Percentiles rank a stretch among this genome's conserved stretches.
These are phyloP conservation scores for Chaetomium globosum DNA, from an alignment of 2,329 filamentous ascomycete genomes.

Conservation along the genomic window DNA sequence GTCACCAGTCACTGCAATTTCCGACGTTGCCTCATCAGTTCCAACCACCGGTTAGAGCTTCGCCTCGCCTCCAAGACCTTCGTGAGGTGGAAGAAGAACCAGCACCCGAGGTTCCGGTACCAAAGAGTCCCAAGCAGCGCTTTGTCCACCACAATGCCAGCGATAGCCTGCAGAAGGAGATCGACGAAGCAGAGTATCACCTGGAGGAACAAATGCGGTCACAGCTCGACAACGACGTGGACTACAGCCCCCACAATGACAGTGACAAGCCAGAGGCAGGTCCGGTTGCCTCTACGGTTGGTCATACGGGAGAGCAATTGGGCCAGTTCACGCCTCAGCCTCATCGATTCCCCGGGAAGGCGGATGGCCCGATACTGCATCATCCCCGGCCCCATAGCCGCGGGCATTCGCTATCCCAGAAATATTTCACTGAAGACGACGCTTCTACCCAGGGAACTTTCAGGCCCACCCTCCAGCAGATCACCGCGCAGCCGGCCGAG, in stretches of 20 bases:
- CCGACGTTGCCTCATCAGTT: constrained; percentile 61
- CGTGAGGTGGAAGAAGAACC: constrained; percentile 72
- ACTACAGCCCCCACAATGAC: constrained; percentile 67
- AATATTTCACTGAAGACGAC: constrained; percentile 62
- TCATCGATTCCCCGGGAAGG: constrained; percentile 57
- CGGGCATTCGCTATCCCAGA: constrained; percentile 70
- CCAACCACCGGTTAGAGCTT: constrained; percentile 55
- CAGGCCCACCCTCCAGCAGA: constrained; percentile 48
- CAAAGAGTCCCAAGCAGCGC: constrained; percentile 57
- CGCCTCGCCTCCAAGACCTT: constrained; percentile 69
- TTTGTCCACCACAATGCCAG: constrained; percentile 69
- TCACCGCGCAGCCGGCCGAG: constrained; percentile 51
- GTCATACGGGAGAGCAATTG: constrained; percentile 50
- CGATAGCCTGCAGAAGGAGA: constrained; percentile 77
- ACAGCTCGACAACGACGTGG: constrained; percentile 72
- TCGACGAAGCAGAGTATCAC: constrained; percentile 84
- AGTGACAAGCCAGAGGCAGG: constrained; percentile 42
- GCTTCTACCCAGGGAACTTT: constrained; percentile 47
- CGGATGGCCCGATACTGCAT: constrained; percentile 62
- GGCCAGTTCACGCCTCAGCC: constrained; percentile 52
- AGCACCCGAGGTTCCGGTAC: constrained; percentile 52
- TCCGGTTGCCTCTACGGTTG: constrained; percentile 31
- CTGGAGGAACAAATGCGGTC: constrained; percentile 77
- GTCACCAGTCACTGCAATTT: constrained; percentile 63
- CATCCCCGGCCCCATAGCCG: constrained; percentile 75